phyloP scores from a whole-genome alignment of 2,329 filamentous ascomycete genomes.

The Beauveria brongniartii region DNA sequence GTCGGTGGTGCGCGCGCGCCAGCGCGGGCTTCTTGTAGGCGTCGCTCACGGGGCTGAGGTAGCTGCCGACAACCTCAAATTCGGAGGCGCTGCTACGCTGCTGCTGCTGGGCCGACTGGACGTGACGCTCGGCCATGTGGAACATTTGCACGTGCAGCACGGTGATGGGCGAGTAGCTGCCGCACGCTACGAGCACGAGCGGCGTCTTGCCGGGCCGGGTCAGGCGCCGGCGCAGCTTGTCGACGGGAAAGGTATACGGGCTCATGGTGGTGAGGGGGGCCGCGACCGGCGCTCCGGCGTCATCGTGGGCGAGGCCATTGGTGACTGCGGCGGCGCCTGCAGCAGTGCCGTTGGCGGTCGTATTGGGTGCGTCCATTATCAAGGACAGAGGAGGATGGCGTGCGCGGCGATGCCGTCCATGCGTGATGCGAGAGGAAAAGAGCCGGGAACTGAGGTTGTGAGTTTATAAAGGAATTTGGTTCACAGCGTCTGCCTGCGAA shows the following conservation, averaged over 20 bases:
- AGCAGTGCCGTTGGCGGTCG: background rate
- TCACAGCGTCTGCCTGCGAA: background rate
- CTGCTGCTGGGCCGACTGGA: background rate
- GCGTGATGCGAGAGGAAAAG: background rate
- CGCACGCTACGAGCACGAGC: slow-evolving; percentile 59
- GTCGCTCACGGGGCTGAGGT: slow-evolving; percentile 37
- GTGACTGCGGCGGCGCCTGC: background rate
- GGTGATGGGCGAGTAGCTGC: slow-evolving; percentile 64
- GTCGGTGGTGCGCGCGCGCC: slow-evolving; percentile 19
- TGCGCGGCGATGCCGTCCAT: slow-evolving; percentile 10
- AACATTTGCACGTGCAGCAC: slow-evolving; percentile 76
- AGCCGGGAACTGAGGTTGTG: background rate
- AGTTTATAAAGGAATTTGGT: background rate
- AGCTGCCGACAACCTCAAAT: slow-evolving; percentile 77
- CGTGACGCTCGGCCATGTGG: slow-evolving; percentile 68
- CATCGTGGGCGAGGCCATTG: background rate
- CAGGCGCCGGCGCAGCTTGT: slow-evolving; percentile 50
- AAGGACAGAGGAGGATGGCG: background rate
- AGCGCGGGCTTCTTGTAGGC: slow-evolving; percentile 32
- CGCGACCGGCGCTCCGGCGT: background rate
- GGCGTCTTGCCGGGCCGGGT: slow-evolving; percentile 48
- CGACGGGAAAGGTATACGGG: slow-evolving; percentile 49
- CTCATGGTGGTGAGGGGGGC: background rate
- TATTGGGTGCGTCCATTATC: background rate
- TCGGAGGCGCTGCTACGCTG: slow-evolving; percentile 25